Conservation (phyloP, 768 basidiomycete species). For the Leccinum broughii region DNA sequence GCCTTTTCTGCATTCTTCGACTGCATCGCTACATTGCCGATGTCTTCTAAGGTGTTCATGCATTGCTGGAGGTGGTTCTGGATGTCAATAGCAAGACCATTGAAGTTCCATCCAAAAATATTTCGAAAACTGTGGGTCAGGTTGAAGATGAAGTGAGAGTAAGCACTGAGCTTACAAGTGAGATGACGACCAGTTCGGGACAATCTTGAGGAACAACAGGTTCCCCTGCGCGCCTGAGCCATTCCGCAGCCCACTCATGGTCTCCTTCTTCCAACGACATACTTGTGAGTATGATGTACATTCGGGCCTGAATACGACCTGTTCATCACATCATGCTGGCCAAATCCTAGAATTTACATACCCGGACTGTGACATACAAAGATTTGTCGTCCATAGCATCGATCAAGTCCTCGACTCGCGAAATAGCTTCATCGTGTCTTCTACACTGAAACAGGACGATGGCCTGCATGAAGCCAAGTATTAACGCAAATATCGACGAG, state of each 20-base stretch:
- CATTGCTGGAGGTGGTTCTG: background rate
- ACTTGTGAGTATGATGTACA: too few species aligned
- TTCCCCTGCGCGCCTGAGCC: too few species aligned
- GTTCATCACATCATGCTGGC: too few species aligned
- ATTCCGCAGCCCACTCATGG: too few species aligned
- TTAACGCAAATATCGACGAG: background rate
- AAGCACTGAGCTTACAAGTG: too few species aligned
- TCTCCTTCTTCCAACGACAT: too few species aligned
- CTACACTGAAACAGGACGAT: constrained; percentile 9
- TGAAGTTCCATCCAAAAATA: too few species aligned
- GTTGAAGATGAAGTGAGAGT: too few species aligned
- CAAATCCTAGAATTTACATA: background rate
- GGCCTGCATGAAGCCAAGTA: background rate
- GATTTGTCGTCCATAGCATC: background rate
- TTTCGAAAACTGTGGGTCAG: too few species aligned
- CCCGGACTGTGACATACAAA: constrained; percentile 1
- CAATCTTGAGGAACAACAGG: too few species aligned
- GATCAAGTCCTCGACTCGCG: constrained; percentile 6
- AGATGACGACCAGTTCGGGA: too few species aligned
- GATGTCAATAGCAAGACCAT: background rate
- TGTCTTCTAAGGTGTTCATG: background rate
- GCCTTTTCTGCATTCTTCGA: constrained; percentile 1
- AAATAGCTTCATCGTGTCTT: background rate
- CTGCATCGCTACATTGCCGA: background rate
- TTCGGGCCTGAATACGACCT: too few species aligned